Conservation (phyloP, 106 monocot species). For the Acorus gramineus region DNA sequence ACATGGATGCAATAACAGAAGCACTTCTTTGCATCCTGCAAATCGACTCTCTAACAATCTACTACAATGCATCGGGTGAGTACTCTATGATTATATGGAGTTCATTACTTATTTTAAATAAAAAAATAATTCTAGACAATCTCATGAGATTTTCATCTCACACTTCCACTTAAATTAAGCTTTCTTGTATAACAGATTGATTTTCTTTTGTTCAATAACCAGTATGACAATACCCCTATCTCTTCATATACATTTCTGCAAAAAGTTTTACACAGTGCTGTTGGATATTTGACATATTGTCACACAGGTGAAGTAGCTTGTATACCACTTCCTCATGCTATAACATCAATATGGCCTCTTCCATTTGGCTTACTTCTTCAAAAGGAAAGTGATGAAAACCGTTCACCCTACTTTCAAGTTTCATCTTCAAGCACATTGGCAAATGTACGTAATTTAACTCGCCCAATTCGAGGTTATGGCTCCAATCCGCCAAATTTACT, state of each 20-base stretch:
- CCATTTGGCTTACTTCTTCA: conserved; percentile 83
- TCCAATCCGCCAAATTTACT: conserved; percentile 18
- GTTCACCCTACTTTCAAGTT: conserved; percentile 12
- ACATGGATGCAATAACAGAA: conserved; percentile 54
- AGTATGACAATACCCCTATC: no score
- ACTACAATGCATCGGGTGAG: conserved; percentile 49
- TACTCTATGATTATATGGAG: neutral
- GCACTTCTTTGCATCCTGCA: conserved; percentile 83
- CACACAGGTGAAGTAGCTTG: conserved; percentile 60
- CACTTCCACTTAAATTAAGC: no score
- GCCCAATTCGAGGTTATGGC: conserved; percentile 41
- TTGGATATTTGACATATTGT: neutral
- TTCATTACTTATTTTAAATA: neutral
- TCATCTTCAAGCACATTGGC: conserved; percentile 36
- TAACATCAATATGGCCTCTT: conserved; percentile 72
- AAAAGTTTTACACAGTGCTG: neutral
- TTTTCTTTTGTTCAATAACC: no score
- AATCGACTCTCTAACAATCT: conserved; percentile 52
- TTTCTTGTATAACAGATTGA: no score
- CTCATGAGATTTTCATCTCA: neutral
- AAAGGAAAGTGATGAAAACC: conserved; percentile 47
- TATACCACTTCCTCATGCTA: conserved; percentile 60
- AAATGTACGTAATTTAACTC: conserved; percentile 47
- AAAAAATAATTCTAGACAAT: neutral
- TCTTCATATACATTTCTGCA: no score